Evolutionary conservation across 2,329 filamentous ascomycete species (phyloP), one percentile per base, ranked within the genome.

Genomic region (Trichoderma sp.): DNA sequence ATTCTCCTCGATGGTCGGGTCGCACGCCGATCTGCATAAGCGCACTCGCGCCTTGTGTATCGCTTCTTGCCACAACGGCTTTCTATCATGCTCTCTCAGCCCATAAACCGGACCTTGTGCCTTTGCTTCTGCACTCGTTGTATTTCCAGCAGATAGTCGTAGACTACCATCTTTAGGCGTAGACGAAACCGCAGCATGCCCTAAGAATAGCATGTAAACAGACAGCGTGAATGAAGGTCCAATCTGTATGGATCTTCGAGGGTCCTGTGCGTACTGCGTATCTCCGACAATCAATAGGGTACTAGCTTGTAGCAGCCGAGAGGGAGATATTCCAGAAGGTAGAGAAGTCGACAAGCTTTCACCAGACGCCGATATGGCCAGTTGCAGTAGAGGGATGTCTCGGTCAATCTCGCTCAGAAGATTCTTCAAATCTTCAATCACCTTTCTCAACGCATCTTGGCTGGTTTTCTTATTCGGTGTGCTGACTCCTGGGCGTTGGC

Each of bases 301-400:
- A 78, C 95, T 98, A 20, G 96, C 95, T 81, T 99, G 96, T 47
- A 98, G 84, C 55, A 99, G 84, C 53, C 96, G 88, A 5, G 95
- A 98, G 1, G 95, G 95, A 1, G 95, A 98, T 58, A 98, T 93
- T 11, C 92, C 92, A 1, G 92, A 86, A 0, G 94, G 93, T 32
- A 98, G 84, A 3, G 90, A 91, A 0, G 93, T 93, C 0, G 93
- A 94, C 34, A 98, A 85, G 71, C 90, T 97, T 70, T 95, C 94
- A 0, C 96, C 96, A 1, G 95, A 98, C 1, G 95, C 95, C 2
- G 94, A 96, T 74, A 99, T 97, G 70, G 96, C 96, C 32, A 99
- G 86, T 76, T 96, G 97, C 79, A 99, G 92, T 4, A 97, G 85
- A 0, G 95, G 95, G 12, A 98, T 93, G 13, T 95, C 93, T 80